These are phyloP conservation scores for Nitzschia inconspicua DNA, from an alignment of 108 stramenopile genomes.

Conservation along the genomic window DNA sequence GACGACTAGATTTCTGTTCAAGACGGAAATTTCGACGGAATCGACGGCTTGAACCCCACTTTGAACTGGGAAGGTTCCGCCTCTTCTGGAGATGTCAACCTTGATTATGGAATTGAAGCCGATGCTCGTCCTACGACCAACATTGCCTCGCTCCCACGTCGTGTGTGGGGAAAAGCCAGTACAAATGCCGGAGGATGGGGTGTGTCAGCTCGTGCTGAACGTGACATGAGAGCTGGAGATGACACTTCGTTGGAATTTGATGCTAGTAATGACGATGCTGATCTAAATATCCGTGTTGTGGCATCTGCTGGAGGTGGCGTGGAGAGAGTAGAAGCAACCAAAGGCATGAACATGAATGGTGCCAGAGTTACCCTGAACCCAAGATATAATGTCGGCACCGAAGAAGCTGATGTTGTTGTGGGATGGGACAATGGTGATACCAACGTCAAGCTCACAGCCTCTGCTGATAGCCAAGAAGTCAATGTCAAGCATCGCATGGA, in stretches of 20 bases:
- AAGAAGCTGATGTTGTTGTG: constrained; percentile 70
- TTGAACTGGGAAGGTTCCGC: constrained; percentile 53
- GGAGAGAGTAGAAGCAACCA: constrained; percentile 64
- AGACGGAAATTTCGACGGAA: constrained; percentile 80
- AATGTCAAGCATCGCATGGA: constrained; percentile 61
- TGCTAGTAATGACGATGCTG: constrained; percentile 68
- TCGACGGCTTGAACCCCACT: constrained; percentile 80
- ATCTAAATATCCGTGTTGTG: constrained; percentile 46
- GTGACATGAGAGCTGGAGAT: constrained; percentile 31
- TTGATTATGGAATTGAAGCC: constrained; percentile 75
- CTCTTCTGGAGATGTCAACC: constrained; percentile 39
- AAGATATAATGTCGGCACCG: constrained; percentile 57
- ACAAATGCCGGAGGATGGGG: constrained; percentile 71
- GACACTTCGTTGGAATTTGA: constrained; percentile 41
- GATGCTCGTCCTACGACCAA: constrained; percentile 74
- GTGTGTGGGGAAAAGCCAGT: constrained; percentile 78
- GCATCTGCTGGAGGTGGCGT: constrained; percentile 48
- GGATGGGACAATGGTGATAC: constrained; percentile 72
- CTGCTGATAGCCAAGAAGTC: constrained; percentile 67
- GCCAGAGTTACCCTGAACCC: constrained; percentile 79
- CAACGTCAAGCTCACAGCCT: constrained; percentile 60
- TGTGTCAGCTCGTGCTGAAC: constrained; percentile 70
- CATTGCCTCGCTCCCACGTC: constrained; percentile 78
- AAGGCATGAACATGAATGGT: constrained; percentile 76
- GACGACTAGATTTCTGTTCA: constrained; percentile 67